A percentile compares a stretch with the other conserved stretches of the same genome.
These are phyloP conservation scores for Penicillium taxi DNA, from an alignment of 495 filamentous ascomycete genomes.

Conservation along the genomic window DNA sequence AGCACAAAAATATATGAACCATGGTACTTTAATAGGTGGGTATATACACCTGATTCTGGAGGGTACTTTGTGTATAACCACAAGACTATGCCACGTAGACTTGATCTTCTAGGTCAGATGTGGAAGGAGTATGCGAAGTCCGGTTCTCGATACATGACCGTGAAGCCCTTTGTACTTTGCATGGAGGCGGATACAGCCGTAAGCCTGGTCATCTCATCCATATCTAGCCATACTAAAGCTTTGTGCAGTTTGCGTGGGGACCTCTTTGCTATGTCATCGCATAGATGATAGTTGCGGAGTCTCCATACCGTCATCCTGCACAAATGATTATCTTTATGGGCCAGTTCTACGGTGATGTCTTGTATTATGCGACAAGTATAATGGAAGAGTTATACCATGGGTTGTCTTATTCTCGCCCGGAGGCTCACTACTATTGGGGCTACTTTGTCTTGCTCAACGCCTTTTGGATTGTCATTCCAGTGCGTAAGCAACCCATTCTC, in stretches of 20 bases:
- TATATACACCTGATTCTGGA: constrained; percentile 4
- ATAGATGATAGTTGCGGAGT: not conserved
- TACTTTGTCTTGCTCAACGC: constrained; percentile 10
- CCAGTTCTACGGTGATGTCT: constrained; percentile 8
- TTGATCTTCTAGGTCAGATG: constrained; percentile 2
- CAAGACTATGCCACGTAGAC: not conserved
- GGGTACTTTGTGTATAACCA: constrained; percentile 4
- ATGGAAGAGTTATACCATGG: constrained; percentile 1
- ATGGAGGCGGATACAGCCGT: constrained; percentile 8
- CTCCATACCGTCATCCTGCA: constrained; percentile 3
- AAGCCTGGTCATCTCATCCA: not conserved
- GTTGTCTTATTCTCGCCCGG: constrained; percentile 3
- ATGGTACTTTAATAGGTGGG: no score
- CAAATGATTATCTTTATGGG: constrained; percentile 7
- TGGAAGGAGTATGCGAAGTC: constrained; percentile 6
- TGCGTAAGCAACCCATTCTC: not conserved
- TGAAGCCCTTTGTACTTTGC: not conserved
- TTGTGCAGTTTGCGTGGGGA: not conserved
- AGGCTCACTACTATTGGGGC: constrained; percentile 3
- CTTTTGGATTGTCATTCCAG: constrained; percentile 4
- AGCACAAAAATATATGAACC: no score
- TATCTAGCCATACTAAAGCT: not conserved
- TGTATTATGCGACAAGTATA: constrained; percentile 6
- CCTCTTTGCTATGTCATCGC: constrained; percentile 2
- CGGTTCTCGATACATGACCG: constrained; percentile 5